phyloP scores from a whole-genome alignment of 768 basidiomycete genomes.

The Agrocybe praecox region DNA sequence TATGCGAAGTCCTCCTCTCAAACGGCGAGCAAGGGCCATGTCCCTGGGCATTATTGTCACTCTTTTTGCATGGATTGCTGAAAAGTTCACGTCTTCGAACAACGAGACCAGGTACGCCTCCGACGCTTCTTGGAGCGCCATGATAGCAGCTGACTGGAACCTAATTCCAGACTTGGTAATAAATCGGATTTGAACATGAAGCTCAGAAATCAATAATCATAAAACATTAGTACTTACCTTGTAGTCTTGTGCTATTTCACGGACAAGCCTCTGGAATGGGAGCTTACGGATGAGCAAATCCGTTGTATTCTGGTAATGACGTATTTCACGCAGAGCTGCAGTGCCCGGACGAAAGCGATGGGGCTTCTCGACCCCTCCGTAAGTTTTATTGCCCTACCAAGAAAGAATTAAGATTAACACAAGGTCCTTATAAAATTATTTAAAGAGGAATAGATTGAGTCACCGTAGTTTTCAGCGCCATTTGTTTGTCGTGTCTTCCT shows the following conservation, averaged over 20 bases:
- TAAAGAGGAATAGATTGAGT: not conserved
- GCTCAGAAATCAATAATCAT: no score
- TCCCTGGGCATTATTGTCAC: slow-evolving; percentile 88
- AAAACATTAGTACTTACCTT: slow-evolving; percentile 19
- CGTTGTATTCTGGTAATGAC: slow-evolving; percentile 20
- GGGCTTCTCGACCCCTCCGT: slow-evolving; percentile 48
- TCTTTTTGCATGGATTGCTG: slow-evolving; percentile 84
- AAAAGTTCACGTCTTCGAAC: slow-evolving; percentile 77
- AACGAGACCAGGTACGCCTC: slow-evolving; percentile 80
- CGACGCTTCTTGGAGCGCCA: slow-evolving; percentile 84
- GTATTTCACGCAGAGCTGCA: slow-evolving; percentile 23
- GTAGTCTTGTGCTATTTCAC: slow-evolving; percentile 22
- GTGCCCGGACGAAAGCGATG: slow-evolving; percentile 34
- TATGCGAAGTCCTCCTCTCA: slow-evolving; percentile 57
- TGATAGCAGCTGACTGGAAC: slow-evolving; percentile 80
- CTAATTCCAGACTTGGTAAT: slow-evolving; percentile 53
- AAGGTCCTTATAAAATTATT: not conserved
- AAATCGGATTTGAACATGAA: slow-evolving; percentile 45
- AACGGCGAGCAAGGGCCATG: slow-evolving; percentile 76
- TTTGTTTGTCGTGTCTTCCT: no score
- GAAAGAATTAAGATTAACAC: not conserved
- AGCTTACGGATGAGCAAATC: slow-evolving; percentile 23
- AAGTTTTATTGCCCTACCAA: not conserved
- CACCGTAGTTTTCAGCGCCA: no score
- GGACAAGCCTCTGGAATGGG: slow-evolving; percentile 25